Base-by-base conservation (phyloP, 2,329 filamentous ascomycete genomes). In the Fusarium paranaense region DNA sequence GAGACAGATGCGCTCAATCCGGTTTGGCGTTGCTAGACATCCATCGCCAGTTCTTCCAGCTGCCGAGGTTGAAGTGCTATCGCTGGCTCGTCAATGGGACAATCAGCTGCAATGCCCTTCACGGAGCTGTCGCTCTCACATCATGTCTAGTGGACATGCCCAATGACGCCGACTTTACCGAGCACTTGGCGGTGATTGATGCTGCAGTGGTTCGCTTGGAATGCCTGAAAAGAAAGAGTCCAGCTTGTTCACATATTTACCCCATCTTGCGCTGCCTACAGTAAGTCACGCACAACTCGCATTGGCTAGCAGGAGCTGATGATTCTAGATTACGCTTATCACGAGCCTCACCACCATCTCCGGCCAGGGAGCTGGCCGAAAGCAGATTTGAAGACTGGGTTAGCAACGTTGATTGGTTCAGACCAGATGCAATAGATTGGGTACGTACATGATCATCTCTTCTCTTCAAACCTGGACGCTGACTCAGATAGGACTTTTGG, bases 401-500 rank as follows among this genome's bases (percentile, higher is more conserved):
- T 20, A 67, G 42, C 40, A 72, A 52, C 20, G 62, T 73, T 42
- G 68, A 73, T 32, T 73, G 71, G 71, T 72, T 73, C 18, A 66
- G 66, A 6, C 71, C 69, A 7, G 69, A 72, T 50, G 56, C 65
- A 13, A 65, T 74, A 54, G 66, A 66, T 56, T 72, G 69, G 71
- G 71, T 67, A 62, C 45, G 64, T 52, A 14, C 1, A 37, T 25
- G 1, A 5, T 54, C 11, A 35, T 18, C 32, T 10, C 3, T 22
- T 45, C n/a, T 9, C 2, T 27, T 6, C 27, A 27, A 27, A 27
- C 27, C 27, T 27, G 27, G 27, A 27, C 27, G 27, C 27, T 27
- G 27, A 27, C 27, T 27, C 27, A 27, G 2, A 33, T 13, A 72
- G 70, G 57, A 69, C 32, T 64, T 72, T 38, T 72, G 66, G 69